phyloP scores from a whole-genome alignment of 1,139 yeast genomes.

The Hyphopichia pseudoburtonii region DNA sequence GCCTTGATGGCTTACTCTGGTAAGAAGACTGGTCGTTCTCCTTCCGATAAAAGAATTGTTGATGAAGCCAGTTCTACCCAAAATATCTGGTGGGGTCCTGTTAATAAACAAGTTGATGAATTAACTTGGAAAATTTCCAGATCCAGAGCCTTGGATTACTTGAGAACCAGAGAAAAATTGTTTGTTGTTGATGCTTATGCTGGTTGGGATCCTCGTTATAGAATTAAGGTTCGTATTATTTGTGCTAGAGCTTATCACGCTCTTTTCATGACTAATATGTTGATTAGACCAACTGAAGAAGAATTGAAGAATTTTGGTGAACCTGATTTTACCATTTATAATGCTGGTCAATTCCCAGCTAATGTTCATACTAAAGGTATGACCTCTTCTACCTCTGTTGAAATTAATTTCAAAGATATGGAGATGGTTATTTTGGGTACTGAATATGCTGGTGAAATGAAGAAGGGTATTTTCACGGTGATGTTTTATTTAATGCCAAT shows the following conservation, averaged over 20 bases:
- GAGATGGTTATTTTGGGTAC: conserved; percentile 99
- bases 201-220: conserved; percentile 98
- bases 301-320: conserved; percentile 90
- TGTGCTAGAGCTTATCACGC: conserved; percentile 99
- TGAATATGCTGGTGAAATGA: conserved; percentile 99
- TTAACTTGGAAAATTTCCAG: conserved; percentile 95
- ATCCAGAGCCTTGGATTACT: conserved; percentile 95
- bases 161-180: conserved; percentile 92
- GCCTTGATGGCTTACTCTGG: conserved; percentile 97
- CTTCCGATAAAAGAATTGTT: conserved; percentile 96
- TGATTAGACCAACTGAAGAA: conserved; percentile 90
- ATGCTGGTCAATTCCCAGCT: conserved; percentile 99
- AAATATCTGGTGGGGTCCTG: conserved; percentile 99
- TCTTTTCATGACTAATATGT: conserved; percentile 96
- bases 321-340: conserved; percentile 98
- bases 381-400: conserved; percentile 96
- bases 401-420: conserved; percentile 95
- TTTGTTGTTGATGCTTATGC: conserved; percentile 96
- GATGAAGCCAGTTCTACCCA: conserved; percentile 85
- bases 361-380: conserved; percentile 95
- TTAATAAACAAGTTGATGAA: conserved; percentile 91
- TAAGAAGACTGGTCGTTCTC: conserved; percentile 95
- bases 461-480: conserved; percentile 97
- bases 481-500: conserved; percentile 99
- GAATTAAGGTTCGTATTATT: conserved; percentile 93